Base-by-base conservation (phyloP, 202 grass and related monocot genomes). In the Dendrocalamus latiflorus region DNA sequence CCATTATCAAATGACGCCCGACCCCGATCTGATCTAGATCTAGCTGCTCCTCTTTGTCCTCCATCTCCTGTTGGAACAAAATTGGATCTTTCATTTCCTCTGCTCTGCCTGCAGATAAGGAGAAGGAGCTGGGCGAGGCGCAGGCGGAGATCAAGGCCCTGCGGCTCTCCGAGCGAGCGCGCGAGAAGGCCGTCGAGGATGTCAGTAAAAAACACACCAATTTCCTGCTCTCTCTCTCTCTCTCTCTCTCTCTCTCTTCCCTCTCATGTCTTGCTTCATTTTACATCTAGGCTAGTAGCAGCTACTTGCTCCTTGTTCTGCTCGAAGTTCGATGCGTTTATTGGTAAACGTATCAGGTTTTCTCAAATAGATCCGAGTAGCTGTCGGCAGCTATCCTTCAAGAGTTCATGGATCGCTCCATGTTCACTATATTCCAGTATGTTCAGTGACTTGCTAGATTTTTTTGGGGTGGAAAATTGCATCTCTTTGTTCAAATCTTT, bases 111-210 rank as follows among this genome's bases (percentile, higher is more conserved):
- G 75, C 89, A 98, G 95, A 90, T 72, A 98, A 98, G 86, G 95
- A 98, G 63, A 90, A 90, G 83, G 95, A 98, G 69, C 83, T 98
- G 17, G 68, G 54, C 33, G 95, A 98, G 56, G 88, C 92, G 37
- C 92, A 98, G 26, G 95, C 92, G 18, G 95, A 98, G 87, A 95
- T 98, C 84, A 90, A 76, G 65, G 95, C 95, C 17, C 90, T 98
- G 5, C 89, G 89, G 37, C 72, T 98, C 63, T 98, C 92, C 60
- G 95, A 98, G 80, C 95, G 95, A 37, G 95, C 92, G 51, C 91
- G 95, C 58, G 95, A 98, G 89, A 98, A 94, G 83, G 95, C 95
- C 76, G 89, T 92, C 39, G 82, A 98, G 73, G 95, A 98, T 92
- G 95, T 98, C 79, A 93, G 90, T 91, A 43, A 11, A 73, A 57